Evolutionary conservation across 108 stramenopile genomes (phyloP), one percentile per base, ranked within the genome.

Genomic region (Fragilariopsis cylindrus): DNA sequence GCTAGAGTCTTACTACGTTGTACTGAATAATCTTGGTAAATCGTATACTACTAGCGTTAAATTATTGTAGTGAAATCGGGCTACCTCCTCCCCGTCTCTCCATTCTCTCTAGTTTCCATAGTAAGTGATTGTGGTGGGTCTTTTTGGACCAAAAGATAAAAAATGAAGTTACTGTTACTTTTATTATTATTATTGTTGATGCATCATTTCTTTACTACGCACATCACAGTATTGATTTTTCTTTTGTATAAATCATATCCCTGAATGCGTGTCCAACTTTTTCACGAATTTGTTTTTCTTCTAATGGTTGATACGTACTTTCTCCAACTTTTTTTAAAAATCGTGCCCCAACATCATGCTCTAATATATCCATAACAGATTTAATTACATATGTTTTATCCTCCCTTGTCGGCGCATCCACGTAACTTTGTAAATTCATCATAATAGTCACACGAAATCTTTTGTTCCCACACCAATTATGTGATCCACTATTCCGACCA

Each of bases 381-480:
- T 44, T 43, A 53, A 84, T 76, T 0, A 84, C 30, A 0, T 73
- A 48, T 11, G 65, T 73, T 53, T 76, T 76, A 67, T 75, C 65
- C 12, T 58, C 45, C 16, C 69, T 66, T 4, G 18, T 48, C 3
- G 62, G 52, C 7, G 74, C 72, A n/a, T 49, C 71, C 21, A 48
- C 45, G 67, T 84, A 84, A 44, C 46, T 46, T 53, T 56, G 19
- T 2, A 76, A 19, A 54, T 76, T 47, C 66, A 79, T 52, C 46
- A 64, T 68, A 5, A 84, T 69, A 42, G 74, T 76, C 0, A 84
- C 49, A 11, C 78, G 74, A 39, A 84, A 75, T 46, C 83, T 47
- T 43, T 78, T 78, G 70, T 84, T 84, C 6, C 83, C 83, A 65
- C 65, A 48, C 44, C 66, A 60, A 45, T 84, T 84, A 52, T 76